Conservation (phyloP, 306 rosid species). For the Medicago arabica region DNA sequence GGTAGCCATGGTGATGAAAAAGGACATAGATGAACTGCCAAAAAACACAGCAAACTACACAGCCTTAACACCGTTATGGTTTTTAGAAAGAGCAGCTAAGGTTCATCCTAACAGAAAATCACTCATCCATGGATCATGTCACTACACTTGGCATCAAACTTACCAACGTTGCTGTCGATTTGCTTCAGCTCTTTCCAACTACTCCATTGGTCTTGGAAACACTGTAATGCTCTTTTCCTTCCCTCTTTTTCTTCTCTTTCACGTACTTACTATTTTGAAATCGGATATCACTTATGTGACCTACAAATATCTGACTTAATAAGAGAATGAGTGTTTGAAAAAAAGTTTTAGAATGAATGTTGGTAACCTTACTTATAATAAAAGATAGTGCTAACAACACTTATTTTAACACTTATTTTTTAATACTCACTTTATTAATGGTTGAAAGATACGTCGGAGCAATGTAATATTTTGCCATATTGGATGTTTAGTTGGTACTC, state of each 20-base stretch:
- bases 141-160: slow-evolving; percentile 80
- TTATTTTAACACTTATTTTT: too few relatives aligned
- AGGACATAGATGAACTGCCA: slow-evolving; percentile 82
- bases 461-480: too few relatives aligned
- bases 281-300: too few relatives aligned
- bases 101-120: slow-evolving; percentile 76
- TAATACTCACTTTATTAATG: too few relatives aligned
- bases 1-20: neutral
- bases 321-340: too few relatives aligned
- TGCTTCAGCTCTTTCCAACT: slow-evolving; percentile 75
- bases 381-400: too few relatives aligned
- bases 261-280: too few relatives aligned
- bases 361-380: too few relatives aligned
- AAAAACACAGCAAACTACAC: slow-evolving; percentile 82
- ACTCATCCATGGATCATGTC: slow-evolving; percentile 73
- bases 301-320: too few relatives aligned
- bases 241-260: neutral
- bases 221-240: slow-evolving; percentile 49
- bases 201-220: slow-evolving; percentile 68
- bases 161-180: slow-evolving; percentile 80
- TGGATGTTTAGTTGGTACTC: too few relatives aligned
- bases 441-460: too few relatives aligned
- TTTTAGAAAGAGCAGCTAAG: slow-evolving; percentile 80
- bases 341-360: too few relatives aligned
- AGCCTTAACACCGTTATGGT: slow-evolving; percentile 87